phyloP scores from a whole-genome alignment of 352 stramenopile genomes.

The Elongisporangium undulatum region DNA sequence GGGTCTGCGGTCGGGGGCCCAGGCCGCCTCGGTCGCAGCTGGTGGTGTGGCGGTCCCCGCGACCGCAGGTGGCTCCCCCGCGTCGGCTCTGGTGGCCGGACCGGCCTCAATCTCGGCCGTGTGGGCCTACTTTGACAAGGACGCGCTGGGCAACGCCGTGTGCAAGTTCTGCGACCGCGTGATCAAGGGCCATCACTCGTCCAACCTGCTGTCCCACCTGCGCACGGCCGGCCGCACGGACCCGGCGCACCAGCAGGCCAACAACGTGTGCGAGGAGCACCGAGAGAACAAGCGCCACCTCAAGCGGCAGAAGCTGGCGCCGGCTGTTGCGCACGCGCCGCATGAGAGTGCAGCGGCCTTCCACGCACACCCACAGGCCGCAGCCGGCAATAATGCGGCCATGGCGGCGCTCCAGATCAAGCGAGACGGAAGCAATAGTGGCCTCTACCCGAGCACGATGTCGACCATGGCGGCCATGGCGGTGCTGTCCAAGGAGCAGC shows the following conservation, averaged over 20 bases:
- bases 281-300: conserved; percentile 74
- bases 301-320: conserved; percentile 71
- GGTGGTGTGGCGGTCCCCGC: conserved; percentile 5
- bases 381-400: conserved; percentile 4
- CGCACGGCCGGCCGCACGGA: conserved; percentile 71
- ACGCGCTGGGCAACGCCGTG: conserved; percentile 66
- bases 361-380: conserved; percentile 15
- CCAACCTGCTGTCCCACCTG: conserved; percentile 75
- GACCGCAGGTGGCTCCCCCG: conserved; percentile 7
- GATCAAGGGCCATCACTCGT: conserved; percentile 85
- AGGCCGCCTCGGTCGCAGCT: conserved; percentile 3
- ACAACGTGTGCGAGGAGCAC: conserved; percentile 72
- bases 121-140: conserved; percentile 84
- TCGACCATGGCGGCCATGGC: conserved; percentile 1
- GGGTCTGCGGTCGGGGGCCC: conserved; percentile 2
- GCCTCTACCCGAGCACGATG: background rate
- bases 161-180: conserved; percentile 84
- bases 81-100: conserved; percentile 1
- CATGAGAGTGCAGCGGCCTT: conserved; percentile 11
- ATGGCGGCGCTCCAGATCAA: background rate
- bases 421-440: background rate
- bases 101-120: conserved; percentile 70
- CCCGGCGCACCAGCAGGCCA: conserved; percentile 63
- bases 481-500: conserved; percentile 41
- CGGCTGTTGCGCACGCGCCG: conserved; percentile 8